Conservation (phyloP, 352 stramenopile genomes). For the Pythium biforme region DNA sequence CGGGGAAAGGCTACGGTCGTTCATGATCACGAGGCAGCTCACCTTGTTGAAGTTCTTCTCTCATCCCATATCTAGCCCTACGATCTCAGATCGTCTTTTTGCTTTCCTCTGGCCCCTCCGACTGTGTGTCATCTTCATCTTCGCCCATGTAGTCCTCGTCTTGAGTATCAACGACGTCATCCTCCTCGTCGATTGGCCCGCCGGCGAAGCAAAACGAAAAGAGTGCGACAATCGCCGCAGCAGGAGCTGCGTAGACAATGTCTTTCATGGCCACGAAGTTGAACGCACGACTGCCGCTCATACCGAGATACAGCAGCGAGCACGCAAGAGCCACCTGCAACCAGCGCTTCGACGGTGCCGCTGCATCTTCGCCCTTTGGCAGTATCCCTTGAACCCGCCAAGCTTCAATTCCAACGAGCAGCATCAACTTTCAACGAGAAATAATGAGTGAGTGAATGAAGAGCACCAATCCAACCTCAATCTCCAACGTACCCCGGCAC, state of each 20-base stretch:
- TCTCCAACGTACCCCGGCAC: conserved; percentile 17
- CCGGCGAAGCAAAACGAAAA: conserved; percentile 17
- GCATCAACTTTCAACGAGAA: conserved; percentile 15
- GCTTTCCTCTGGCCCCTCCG: conserved; percentile 10
- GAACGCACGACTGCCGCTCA: conserved; percentile 2
- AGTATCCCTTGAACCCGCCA: conserved; percentile 10
- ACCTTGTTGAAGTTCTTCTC: not conserved
- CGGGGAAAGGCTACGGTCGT: too few species aligned
- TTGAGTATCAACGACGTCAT: not conserved
- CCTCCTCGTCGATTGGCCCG: conserved; percentile 15
- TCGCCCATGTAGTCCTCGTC: conserved; percentile 18
- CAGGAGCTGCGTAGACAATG: conserved; percentile 9
- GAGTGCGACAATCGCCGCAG: conserved; percentile 1
- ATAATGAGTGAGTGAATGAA: not conserved
- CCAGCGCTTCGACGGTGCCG: conserved; percentile 12
- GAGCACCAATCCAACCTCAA: too few species aligned
- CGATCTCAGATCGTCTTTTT: conserved; percentile 20
- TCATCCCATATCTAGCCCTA: not conserved
- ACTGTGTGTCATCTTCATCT: conserved; percentile 12
- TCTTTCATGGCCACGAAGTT: conserved; percentile 8
- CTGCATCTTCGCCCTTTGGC: not conserved
- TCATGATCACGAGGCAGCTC: too few species aligned
- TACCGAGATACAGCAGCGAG: conserved; percentile 9
- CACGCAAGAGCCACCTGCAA: conserved; percentile 11
- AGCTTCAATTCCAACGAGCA: conserved; percentile 14